Conservation (phyloP, 2,329 filamentous ascomycete genomes). For the Ciborinia camelliae region DNA sequence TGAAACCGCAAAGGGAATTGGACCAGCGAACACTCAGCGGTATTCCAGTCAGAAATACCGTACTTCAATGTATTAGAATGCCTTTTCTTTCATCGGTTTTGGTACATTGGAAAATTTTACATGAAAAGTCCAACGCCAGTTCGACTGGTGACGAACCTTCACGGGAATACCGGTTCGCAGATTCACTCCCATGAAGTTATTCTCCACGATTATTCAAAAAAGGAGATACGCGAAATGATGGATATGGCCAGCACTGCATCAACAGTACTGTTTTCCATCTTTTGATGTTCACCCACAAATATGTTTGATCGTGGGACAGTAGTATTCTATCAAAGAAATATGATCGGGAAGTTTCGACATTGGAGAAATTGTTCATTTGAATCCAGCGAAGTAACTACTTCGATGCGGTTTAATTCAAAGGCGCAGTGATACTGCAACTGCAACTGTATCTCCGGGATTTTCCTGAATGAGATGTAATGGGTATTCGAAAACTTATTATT, state of each 20-base stretch:
- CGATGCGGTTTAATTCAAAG: no score
- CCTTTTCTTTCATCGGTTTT: neutral
- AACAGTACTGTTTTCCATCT: no score
- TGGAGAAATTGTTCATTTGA: no score
- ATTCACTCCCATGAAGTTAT: neutral
- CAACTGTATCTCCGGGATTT: no score
- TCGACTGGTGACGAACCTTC: neutral
- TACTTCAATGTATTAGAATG: neutral
- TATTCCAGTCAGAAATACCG: neutral
- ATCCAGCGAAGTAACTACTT: no score
- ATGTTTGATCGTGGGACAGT: no score
- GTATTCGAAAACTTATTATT: neutral
- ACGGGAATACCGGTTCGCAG: neutral
- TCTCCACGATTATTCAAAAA: neutral
- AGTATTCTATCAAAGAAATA: no score
- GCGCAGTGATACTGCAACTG: no score
- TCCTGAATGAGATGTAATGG: no score
- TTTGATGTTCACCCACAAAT: no score
- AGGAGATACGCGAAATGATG: neutral
- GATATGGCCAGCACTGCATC: neutral
- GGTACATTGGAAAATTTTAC: neutral
- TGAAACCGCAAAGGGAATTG: neutral
- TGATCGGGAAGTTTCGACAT: no score
- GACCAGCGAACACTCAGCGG: neutral
- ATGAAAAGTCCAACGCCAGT: neutral